Percentiles rank a stretch among this genome's conserved stretches.
phyloP scores from a whole-genome alignment of 495 filamentous ascomycete genomes.

The Aspergillus diversus region DNA sequence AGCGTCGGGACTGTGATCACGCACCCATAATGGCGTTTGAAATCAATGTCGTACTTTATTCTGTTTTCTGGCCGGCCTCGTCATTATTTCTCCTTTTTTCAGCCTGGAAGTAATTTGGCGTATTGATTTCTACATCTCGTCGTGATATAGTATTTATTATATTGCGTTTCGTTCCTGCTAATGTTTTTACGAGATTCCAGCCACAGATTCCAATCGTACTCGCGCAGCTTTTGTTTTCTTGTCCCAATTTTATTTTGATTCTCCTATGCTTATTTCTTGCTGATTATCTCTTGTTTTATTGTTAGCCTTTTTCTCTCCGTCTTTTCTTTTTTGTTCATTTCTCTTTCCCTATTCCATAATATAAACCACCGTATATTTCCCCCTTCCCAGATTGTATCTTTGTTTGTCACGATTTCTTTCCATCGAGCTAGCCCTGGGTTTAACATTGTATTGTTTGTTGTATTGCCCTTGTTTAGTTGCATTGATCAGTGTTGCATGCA shows the following conservation, averaged over 20 bases:
- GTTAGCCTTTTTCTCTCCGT: neutral
- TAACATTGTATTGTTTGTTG: neutral
- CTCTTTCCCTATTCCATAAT: neutral
- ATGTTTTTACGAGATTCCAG: neutral
- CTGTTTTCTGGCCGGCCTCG: constrained; percentile 11
- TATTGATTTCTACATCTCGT: constrained; percentile 5
- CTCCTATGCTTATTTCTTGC: neutral
- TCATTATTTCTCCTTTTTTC: neutral
- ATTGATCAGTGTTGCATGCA: neutral
- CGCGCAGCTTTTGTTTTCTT: neutral
- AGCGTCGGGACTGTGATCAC: neutral
- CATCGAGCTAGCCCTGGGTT: neutral
- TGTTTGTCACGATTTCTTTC: neutral
- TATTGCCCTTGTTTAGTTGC: neutral
- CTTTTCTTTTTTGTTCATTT: neutral
- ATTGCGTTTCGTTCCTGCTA: neutral
- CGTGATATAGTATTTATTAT: neutral
- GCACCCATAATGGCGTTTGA: neutral
- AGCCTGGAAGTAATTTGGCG: constrained; percentile 1
- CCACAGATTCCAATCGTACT: neutral
- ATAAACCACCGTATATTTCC: neutral
- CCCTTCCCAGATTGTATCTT: neutral
- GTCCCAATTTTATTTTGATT: neutral
- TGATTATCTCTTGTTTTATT: neutral
- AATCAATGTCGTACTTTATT: neutral